These are phyloP conservation scores for Puccinellia tenuiflora DNA, from an alignment of 176 grass and related monocot species.

Conservation along the genomic window DNA sequence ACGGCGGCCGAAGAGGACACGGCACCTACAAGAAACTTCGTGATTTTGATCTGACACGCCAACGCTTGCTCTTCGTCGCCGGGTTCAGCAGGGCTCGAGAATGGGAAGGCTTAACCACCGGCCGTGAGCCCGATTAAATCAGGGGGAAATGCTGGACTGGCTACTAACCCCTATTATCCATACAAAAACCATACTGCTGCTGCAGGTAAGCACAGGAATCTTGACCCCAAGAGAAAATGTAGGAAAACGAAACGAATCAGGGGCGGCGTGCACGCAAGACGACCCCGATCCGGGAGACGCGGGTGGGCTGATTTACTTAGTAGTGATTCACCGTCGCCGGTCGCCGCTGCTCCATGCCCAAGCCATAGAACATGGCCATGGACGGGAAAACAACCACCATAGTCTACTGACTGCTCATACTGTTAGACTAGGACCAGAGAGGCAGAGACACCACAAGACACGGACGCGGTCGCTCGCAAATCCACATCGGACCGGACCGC, in stretches of 20 bases:
- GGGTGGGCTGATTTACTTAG: background rate
- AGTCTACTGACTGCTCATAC: background rate
- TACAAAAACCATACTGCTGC: background rate
- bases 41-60: background rate
- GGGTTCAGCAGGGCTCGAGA: background rate
- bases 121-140: background rate
- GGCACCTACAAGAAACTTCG: background rate
- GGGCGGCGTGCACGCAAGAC: slow-evolving; percentile 18
- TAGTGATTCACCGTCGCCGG: background rate
- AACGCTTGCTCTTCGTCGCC: background rate
- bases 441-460: background rate
- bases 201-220: background rate
- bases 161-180: background rate
- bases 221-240: background rate
- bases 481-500: slow-evolving; percentile 22
- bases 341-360: background rate
- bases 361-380: background rate
- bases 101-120: slow-evolving; percentile 19
- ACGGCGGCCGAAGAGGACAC: background rate
- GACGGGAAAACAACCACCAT: background rate
- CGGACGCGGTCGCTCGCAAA: slow-evolving; percentile 38
- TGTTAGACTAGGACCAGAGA: background rate
- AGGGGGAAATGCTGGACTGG: background rate
- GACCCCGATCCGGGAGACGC: background rate
- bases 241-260: background rate